Percentiles rank a stretch among this genome's conserved stretches.
Conservation (phyloP, 2,329 filamentous ascomycete species). For the Aplosporella prunicola region DNA sequence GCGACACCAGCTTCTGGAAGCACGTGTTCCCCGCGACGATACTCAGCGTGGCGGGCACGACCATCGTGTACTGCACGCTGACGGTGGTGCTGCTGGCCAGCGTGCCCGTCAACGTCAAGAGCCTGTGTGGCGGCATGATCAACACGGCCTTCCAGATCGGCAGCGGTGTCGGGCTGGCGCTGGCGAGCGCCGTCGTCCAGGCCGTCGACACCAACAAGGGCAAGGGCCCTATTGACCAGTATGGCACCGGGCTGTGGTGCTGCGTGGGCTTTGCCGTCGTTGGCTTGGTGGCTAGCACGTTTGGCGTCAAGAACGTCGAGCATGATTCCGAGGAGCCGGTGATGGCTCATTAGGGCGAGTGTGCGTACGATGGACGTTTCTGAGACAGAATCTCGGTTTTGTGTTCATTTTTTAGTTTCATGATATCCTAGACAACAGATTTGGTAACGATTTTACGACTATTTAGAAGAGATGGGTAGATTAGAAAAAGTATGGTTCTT, state of each 20-base stretch:
- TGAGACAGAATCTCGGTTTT: too few relatives aligned
- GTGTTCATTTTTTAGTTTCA: too few relatives aligned
- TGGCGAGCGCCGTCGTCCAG: conserved; percentile 30
- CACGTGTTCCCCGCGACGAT: conserved; percentile 32
- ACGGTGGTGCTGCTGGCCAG: conserved; percentile 33
- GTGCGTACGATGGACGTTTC: too few relatives aligned
- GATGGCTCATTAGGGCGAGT: conserved; percentile 9
- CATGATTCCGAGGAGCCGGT: neutral
- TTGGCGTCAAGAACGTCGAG: conserved; percentile 16
- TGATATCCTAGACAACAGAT: too few relatives aligned
- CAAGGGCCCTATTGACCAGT: conserved; percentile 24
- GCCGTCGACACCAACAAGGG: conserved; percentile 31
- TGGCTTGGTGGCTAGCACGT: conserved; percentile 19
- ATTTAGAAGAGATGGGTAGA: too few relatives aligned
- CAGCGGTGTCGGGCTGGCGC: conserved; percentile 32
- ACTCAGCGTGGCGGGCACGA: conserved; percentile 32
- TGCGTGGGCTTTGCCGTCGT: conserved; percentile 32
- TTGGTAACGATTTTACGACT: too few relatives aligned
- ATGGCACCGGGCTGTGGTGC: conserved; percentile 34
- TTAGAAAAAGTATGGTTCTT: too few relatives aligned
- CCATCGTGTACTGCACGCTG: conserved; percentile 34
- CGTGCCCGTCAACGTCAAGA: conserved; percentile 34
- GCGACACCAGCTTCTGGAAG: conserved; percentile 23
- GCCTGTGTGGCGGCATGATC: conserved; percentile 33
- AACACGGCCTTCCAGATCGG: conserved; percentile 38